phyloP scores from a whole-genome alignment of 805 yeast genomes.

The Yarrowia sp. region DNA sequence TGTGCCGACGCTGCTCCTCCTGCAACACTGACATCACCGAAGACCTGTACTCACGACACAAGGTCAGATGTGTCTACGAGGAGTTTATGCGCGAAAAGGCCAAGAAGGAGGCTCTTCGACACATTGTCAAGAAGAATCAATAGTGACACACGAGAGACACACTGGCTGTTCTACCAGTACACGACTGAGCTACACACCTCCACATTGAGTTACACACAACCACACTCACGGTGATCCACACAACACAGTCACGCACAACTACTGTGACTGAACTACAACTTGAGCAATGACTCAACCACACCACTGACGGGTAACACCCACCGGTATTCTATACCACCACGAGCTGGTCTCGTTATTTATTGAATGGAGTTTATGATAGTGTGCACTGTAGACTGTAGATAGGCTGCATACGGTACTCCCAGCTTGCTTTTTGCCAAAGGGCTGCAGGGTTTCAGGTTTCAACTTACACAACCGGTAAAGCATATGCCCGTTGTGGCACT shows the following conservation, averaged over 20 bases:
- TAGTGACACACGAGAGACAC: no score
- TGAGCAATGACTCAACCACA: no score
- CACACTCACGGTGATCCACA: no score
- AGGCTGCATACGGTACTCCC: no score
- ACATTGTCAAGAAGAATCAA: neutral
- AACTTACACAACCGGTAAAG: neutral
- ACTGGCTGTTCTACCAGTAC: no score
- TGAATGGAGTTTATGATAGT: constrained; percentile 1
- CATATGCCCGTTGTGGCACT: neutral
- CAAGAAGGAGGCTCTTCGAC: neutral
- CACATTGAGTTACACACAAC: neutral
- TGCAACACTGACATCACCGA: constrained; percentile 10
- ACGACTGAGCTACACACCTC: neutral
- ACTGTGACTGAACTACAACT: no score
- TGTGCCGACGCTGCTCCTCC: constrained; percentile 14
- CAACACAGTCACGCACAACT: no score
- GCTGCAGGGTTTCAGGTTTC: no score
- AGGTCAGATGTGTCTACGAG: constrained; percentile 13
- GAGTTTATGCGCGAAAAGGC: constrained; percentile 20
- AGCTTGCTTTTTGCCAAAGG: neutral
- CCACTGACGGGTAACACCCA: no score
- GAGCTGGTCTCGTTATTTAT: constrained; percentile 16
- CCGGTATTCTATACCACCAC: no score
- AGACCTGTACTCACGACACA: constrained; percentile 2
- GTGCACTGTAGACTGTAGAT: no score